Evolutionary conservation across 2,329 filamentous ascomycete species (phyloP), one percentile per base, ranked within the genome.

Genomic region (Onygenales sp.): DNA sequence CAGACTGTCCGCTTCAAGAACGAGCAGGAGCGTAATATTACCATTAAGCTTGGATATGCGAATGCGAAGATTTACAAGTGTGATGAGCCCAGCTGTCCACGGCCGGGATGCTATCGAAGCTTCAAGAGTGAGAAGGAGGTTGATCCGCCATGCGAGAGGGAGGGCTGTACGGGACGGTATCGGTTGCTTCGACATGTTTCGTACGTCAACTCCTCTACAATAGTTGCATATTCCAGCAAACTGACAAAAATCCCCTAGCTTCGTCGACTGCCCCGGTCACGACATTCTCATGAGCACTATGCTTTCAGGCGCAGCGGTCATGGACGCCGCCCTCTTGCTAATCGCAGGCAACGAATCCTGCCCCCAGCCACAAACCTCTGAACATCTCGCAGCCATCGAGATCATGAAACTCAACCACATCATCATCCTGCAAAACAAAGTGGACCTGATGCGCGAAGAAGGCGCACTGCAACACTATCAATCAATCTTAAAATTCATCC

Each of bases 221-320:
- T 60, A 17, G 35, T 48, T 53, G 36, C 42, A 14, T 52, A 44
- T 43, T 17, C 43, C 53, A 54, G 44, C 10, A 50, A 17, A 32
- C 44, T 47, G 14, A 47, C 44, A 13, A 17, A 31, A 36, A 36
- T 17, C 13, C 13, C 17, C 57, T 61, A 92, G 89, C 13, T 98
- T 97, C 71, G 93, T 97, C 63, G 93, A 97, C 74, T 97, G 93
- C 80, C 93, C 93, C 54, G 93, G 93, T 74, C 93, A 98, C 88
- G 93, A 98, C 77, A 98, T 98, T 90, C 91, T 98, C 72, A 98
- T 98, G 93, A 97, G 92, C 76, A 98, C 93, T 65, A 98, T 98
- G 93, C 85, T 98, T 80, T 98, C 93, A 68, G 93, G 93, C 68
- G 93, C 93, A 64, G 93, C 93, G 60, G 93, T 98, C 81, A 98